Conservation (phyloP, 1,284 basidiomycete genomes). For the Xanthoconium separans region DNA sequence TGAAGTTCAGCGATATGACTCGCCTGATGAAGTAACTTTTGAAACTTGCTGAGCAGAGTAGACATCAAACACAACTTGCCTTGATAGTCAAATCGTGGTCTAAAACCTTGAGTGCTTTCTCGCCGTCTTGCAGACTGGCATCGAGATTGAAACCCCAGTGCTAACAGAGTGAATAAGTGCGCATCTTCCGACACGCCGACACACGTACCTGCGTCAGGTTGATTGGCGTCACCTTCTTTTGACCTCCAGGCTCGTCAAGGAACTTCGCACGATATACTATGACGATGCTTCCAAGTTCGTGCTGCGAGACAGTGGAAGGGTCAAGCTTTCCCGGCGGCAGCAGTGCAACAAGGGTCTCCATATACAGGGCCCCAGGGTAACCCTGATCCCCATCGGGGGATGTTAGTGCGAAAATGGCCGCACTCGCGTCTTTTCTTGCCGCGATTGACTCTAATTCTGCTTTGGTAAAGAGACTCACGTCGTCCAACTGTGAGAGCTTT, state of each 20-base stretch:
- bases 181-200: neutral
- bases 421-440: conserved; percentile 16
- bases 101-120: conserved; percentile 50
- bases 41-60: neutral
- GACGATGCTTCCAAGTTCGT: conserved; percentile 59
- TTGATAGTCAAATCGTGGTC: conserved; percentile 59
- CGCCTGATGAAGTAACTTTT: conserved; percentile 36
- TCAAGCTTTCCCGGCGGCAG: conserved; percentile 44
- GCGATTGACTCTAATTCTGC: conserved; percentile 46
- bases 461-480: conserved; percentile 54
- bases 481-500: conserved; percentile 39
- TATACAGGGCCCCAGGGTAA: conserved; percentile 57
- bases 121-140: conserved; percentile 50
- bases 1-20: conserved; percentile 56
- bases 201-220: conserved; percentile 66
- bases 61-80: conserved; percentile 31
- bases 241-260: conserved; percentile 34
- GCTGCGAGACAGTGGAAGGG: conserved; percentile 36
- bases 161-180: conserved; percentile 34
- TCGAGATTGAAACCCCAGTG: conserved; percentile 83
- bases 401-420: conserved; percentile 56
- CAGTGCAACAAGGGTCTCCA: conserved; percentile 61
- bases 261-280: conserved; percentile 69
- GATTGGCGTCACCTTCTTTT: conserved; percentile 56
- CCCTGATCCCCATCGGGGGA: conserved; percentile 69